A percentile compares a stretch with the other conserved stretches of the same genome.
Evolutionary conservation across 192 early-diverging fungal genomes (phyloP).

Genomic region (Coemansia sp.): DNA sequence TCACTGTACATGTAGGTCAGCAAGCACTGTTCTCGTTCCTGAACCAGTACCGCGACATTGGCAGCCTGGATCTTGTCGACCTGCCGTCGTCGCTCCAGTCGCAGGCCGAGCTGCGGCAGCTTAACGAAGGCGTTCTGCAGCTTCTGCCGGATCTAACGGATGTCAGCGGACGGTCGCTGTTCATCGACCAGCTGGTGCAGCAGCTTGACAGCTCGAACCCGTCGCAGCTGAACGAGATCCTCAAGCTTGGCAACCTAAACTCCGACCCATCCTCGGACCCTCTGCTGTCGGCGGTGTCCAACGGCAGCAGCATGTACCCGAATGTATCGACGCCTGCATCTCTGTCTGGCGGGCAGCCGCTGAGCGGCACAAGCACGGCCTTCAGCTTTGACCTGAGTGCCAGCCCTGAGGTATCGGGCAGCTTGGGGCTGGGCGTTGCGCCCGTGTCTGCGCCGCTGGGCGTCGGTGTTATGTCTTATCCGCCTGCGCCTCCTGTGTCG

Average conservation of each 20-base stretch:
- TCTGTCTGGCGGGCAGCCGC: constrained; percentile 4
- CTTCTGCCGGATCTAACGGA: constrained; percentile 43
- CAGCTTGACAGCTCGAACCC: constrained; percentile 50
- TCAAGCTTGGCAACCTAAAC: constrained; percentile 36
- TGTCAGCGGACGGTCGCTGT: constrained; percentile 36
- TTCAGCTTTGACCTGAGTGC: constrained; percentile 31
- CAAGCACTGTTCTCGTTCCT: constrained; percentile 31
- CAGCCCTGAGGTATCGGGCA: constrained; percentile 23
- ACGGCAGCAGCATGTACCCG: constrained; percentile 25
- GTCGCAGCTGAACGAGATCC: constrained; percentile 28
- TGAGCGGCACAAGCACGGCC: constrained; percentile 1
- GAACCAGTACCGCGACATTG: constrained; percentile 42
- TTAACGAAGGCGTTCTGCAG: constrained; percentile 50
- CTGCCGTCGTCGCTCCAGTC: constrained; percentile 44
- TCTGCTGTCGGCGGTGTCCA: constrained; percentile 34
- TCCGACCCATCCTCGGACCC: constrained; percentile 29
- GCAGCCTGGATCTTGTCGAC: constrained; percentile 32
- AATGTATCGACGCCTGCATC: constrained; percentile 7
- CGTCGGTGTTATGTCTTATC: constrained; percentile 10
- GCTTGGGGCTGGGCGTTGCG: constrained; percentile 11
- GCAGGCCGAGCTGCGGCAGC: constrained; percentile 39
- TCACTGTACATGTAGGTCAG: constrained; percentile 23
- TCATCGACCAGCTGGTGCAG: constrained; percentile 49
- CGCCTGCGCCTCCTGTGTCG: not conserved
- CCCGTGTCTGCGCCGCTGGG: constrained; percentile 7